Evolutionary conservation across 768 basidiomycete genomes (phyloP).

Genomic region (Cyathus striatus): DNA sequence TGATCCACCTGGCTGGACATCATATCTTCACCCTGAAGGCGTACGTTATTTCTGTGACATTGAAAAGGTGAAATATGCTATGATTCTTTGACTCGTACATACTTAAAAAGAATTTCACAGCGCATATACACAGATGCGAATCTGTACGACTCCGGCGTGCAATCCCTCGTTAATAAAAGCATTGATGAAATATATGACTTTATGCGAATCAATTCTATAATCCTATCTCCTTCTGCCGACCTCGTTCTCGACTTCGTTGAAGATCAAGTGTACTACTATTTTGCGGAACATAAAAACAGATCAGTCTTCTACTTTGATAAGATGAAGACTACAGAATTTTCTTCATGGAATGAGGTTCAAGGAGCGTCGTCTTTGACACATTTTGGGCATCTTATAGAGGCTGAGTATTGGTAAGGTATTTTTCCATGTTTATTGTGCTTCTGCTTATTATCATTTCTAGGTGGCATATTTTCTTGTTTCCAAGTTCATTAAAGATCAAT

Average conservation of each 20-base stretch:
- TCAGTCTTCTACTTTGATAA: conserved; percentile 52
- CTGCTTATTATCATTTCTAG: conserved; percentile 12
- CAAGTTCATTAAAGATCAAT: conserved; percentile 18
- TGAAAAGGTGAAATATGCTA: conserved; percentile 31
- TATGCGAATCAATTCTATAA: conserved; percentile 14
- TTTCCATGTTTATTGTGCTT: not conserved
- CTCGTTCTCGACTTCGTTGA: conserved; percentile 39
- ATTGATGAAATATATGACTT: conserved; percentile 22
- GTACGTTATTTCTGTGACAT: conserved; percentile 11
- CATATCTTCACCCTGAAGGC: conserved; percentile 11
- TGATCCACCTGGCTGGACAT: conserved; percentile 6
- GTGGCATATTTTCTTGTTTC: conserved; percentile 32
- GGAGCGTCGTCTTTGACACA: conserved; percentile 19
- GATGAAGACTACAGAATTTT: conserved; percentile 26
- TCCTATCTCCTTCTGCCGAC: conserved; percentile 29
- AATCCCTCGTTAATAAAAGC: conserved; percentile 28
- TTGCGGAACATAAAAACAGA: conserved; percentile 33
- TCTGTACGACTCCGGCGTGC: conserved; percentile 32
- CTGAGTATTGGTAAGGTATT: conserved; percentile 33
- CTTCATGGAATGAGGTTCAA: conserved; percentile 20
- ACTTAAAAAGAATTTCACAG: too few relatives aligned
- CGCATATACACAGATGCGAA: conserved; percentile 52
- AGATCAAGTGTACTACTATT: conserved; percentile 17
- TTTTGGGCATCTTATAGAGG: conserved; percentile 28
- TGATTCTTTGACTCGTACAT: too few relatives aligned